phyloP scores from a whole-genome alignment of 2,329 filamentous ascomycete genomes.

The Elsinoe ampelina region DNA sequence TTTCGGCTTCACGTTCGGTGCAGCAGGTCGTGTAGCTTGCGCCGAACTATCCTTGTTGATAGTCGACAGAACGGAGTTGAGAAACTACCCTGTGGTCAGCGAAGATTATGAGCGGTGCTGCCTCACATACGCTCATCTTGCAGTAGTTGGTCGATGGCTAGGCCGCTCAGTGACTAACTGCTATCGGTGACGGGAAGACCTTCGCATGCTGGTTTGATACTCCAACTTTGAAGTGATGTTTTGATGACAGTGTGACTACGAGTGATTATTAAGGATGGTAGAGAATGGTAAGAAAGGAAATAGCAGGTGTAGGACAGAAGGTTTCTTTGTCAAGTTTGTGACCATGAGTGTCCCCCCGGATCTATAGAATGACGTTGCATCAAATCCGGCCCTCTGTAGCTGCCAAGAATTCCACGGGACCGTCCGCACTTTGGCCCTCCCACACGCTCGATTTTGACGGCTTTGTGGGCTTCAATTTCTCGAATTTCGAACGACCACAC shows the following conservation, averaged over 20 bases:
- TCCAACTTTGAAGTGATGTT: neutral
- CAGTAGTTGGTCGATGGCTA: neutral
- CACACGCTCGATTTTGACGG: constrained; percentile 12
- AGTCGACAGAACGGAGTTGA: constrained; percentile 43
- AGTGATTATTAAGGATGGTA: neutral
- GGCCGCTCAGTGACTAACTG: neutral
- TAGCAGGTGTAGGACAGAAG: neutral
- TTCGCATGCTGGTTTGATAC: neutral
- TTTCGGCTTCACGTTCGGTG: constrained; percentile 14
- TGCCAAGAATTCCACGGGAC: constrained; percentile 15
- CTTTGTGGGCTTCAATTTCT: constrained; percentile 5
- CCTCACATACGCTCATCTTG: constrained; percentile 18
- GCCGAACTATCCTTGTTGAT: constrained; percentile 33
- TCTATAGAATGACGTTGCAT: constrained; percentile 16
- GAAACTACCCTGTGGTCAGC: constrained; percentile 31
- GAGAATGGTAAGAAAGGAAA: neutral
- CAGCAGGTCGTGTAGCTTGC: constrained; percentile 17
- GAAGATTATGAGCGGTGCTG: neutral
- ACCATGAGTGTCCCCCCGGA: neutral
- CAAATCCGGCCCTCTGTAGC: constrained; percentile 11
- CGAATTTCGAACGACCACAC: constrained; percentile 20
- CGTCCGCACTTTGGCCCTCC: constrained; percentile 15
- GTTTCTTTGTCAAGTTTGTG: neutral
- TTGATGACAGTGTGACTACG: too few relatives aligned
- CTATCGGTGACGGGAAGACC: neutral